Evolutionary conservation across 2,329 filamentous ascomycete species (phyloP).

Genomic region (Aspergillus spinulosporus): DNA sequence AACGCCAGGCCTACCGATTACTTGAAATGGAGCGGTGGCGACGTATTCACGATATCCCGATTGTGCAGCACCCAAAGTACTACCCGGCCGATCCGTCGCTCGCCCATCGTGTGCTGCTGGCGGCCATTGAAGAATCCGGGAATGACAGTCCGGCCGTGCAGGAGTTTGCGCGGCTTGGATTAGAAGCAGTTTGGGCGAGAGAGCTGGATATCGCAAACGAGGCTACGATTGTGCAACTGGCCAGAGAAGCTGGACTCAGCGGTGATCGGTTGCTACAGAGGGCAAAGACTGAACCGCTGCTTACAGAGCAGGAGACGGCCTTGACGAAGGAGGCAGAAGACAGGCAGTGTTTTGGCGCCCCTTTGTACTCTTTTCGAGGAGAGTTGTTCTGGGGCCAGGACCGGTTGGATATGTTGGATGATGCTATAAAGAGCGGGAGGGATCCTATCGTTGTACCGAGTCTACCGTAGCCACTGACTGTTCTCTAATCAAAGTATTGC

Average conservation of each 20-base stretch:
- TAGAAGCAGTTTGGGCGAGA: constrained; percentile 14
- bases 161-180: constrained; percentile 15
- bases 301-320: not conserved
- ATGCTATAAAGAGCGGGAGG: not conserved
- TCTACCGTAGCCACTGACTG: too few species aligned
- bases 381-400: constrained; percentile 11
- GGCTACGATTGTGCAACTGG: not conserved
- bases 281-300: not conserved
- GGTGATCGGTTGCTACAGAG: not conserved
- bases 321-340: constrained; percentile 3
- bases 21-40: constrained; percentile 24
- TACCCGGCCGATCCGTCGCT: constrained; percentile 31
- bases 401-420: constrained; percentile 1
- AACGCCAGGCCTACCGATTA: constrained; percentile 22
- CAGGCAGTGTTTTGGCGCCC: constrained; percentile 1
- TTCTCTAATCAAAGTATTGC: too few species aligned
- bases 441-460: too few species aligned
- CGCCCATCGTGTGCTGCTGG: constrained; percentile 30
- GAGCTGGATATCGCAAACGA: constrained; percentile 5
- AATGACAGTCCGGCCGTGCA: constrained; percentile 10
- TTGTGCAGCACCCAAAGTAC: constrained; percentile 23
- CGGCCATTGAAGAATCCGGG: constrained; percentile 17
- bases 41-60: constrained; percentile 26
- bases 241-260: not conserved
- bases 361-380: not conserved